Evolutionary conservation across 2,329 filamentous ascomycete genomes (phyloP).

Genomic region (Hortaea werneckii): DNA sequence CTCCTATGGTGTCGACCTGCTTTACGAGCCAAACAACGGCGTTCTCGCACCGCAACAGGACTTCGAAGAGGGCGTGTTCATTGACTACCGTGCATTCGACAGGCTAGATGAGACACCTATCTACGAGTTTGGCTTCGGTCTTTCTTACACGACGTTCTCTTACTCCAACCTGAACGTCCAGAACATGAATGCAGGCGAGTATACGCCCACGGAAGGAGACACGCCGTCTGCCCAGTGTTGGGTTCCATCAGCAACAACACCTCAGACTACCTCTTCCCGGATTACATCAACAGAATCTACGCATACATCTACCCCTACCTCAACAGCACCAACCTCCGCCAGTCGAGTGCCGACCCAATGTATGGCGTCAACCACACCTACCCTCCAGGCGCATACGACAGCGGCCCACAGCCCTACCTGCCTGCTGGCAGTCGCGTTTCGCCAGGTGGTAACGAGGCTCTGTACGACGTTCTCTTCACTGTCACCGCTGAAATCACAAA

Average conservation of each 20-base stretch:
- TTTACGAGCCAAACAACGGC: slow-evolving; percentile 61
- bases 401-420: slow-evolving; percentile 46
- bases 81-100: slow-evolving; percentile 74
- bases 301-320: slow-evolving; percentile 64
- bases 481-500: slow-evolving; percentile 62
- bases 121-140: slow-evolving; percentile 72
- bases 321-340: slow-evolving; percentile 49
- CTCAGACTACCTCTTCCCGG: slow-evolving; percentile 59
- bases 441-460: slow-evolving; percentile 48
- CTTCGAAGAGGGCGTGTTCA: slow-evolving; percentile 69
- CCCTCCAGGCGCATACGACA: slow-evolving; percentile 47
- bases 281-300: slow-evolving; percentile 41
- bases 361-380: slow-evolving; percentile 56
- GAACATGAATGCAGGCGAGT: slow-evolving; percentile 41
- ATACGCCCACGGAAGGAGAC: slow-evolving; percentile 51
- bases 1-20: slow-evolving; percentile 59
- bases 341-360: slow-evolving; percentile 47
- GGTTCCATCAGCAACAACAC: slow-evolving; percentile 54
- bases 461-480: slow-evolving; percentile 61
- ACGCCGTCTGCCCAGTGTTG: slow-evolving; percentile 55
- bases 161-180: slow-evolving; percentile 58
- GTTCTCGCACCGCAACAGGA: slow-evolving; percentile 56
- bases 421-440: slow-evolving; percentile 51
- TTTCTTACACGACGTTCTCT: slow-evolving; percentile 70
- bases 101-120: slow-evolving; percentile 53